phyloP scores from a whole-genome alignment of 2,329 filamentous ascomycete species.

The Colletotrichum somersetense region DNA sequence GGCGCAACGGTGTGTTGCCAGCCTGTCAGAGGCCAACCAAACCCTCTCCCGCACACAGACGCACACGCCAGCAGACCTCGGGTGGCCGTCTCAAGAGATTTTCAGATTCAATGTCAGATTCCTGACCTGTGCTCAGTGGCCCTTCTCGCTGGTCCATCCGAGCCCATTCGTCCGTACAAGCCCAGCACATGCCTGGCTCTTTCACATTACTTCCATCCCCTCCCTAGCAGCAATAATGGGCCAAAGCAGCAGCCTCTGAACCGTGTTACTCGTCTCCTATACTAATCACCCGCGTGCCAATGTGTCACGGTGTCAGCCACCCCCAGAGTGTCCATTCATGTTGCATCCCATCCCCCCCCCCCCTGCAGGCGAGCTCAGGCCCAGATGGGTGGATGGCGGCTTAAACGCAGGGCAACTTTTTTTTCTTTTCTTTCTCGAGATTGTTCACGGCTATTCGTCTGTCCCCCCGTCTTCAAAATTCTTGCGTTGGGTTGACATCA shows the following conservation, averaged over 20 bases:
- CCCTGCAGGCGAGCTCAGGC: background rate
- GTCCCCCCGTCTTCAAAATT: background rate
- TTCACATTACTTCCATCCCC: background rate
- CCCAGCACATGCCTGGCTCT: background rate
- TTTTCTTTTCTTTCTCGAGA: background rate
- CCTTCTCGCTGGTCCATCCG: background rate
- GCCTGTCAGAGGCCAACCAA: background rate
- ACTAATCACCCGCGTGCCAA: background rate
- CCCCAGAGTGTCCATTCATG: background rate
- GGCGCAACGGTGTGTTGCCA: background rate
- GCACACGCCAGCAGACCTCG: background rate
- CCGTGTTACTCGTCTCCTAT: background rate
- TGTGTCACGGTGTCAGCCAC: background rate
- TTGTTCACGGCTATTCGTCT: background rate
- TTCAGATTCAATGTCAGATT: slow-evolving; percentile 34
- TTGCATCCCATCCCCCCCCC: background rate
- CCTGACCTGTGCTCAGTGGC: background rate
- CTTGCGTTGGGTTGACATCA: background rate
- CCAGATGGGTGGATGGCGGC: background rate
- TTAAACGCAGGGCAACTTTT: background rate
- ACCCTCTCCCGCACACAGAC: background rate
- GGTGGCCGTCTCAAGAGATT: slow-evolving; percentile 23
- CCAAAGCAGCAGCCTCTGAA: background rate
- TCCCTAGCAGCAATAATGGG: background rate
- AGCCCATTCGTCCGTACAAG: background rate